phyloP scores from a whole-genome alignment of 305 asterid genomes.

The Caryopteris hybrid region DNA sequence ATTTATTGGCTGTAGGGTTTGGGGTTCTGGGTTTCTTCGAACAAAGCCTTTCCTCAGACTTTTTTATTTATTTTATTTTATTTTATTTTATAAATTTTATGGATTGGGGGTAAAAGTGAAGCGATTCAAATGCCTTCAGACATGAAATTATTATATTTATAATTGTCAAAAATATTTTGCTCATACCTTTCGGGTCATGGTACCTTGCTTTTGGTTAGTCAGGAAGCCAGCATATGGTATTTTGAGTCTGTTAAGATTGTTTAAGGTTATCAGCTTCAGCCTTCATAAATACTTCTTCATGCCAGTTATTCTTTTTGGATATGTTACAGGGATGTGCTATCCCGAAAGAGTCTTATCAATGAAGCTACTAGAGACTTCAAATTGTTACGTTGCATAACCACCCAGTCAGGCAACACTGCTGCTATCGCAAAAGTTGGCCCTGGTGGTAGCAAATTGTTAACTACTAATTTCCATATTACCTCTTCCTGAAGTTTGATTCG shows the following conservation, averaged over 20 bases:
- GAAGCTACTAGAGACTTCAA: slow-evolving; percentile 23
- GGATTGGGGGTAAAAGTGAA: background rate
- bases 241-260: background rate
- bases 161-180: background rate
- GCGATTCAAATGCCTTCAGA: background rate
- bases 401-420: slow-evolving; percentile 33
- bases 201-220: background rate
- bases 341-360: slow-evolving; percentile 10
- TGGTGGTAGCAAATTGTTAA: slow-evolving; percentile 31
- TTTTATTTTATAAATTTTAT: background rate
- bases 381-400: slow-evolving; percentile 26
- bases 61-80: background rate
- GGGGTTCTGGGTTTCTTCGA: background rate
- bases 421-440: slow-evolving; percentile 26
- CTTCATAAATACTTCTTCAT: slow-evolving; percentile 7
- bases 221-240: background rate
- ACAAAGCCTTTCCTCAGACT: background rate
- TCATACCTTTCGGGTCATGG: background rate
- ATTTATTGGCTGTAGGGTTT: background rate
- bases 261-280: background rate
- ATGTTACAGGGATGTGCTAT: slow-evolving; percentile 20
- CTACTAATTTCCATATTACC: too few relatives aligned
- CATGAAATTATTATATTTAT: too few relatives aligned
- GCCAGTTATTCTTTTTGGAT: slow-evolving; percentile 1
- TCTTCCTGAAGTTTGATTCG: background rate